These are phyloP conservation scores for Penstemon barbatus DNA, from an alignment of 257 asterid species.

Conservation along the genomic window DNA sequence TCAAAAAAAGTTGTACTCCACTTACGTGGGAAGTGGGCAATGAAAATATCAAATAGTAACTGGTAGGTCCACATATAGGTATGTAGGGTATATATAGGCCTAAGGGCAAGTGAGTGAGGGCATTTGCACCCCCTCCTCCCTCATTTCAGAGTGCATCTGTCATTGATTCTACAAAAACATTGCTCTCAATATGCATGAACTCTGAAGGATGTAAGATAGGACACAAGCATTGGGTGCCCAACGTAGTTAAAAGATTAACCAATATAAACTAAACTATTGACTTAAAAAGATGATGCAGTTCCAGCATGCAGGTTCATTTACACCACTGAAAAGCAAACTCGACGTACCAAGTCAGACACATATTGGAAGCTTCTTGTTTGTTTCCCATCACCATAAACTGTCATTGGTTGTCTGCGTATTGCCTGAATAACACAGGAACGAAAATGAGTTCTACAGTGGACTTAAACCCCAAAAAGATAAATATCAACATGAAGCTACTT, in stretches of 20 bases:
- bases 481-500: conserved; percentile 11
- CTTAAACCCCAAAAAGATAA: conserved; percentile 15
- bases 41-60: too few relatives aligned
- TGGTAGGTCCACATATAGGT: too few relatives aligned
- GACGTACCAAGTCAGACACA: conserved; percentile 89
- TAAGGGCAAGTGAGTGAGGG: too few relatives aligned
- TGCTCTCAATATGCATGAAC: too few relatives aligned
- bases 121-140: too few relatives aligned
- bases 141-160: too few relatives aligned
- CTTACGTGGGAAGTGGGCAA: too few relatives aligned
- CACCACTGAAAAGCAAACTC: conserved; percentile 20
- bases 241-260: background rate
- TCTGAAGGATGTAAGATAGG: too few relatives aligned
- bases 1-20: too few relatives aligned
- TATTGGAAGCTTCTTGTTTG: conserved; percentile 94
- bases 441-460: background rate
- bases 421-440: conserved; percentile 47
- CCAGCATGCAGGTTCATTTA: background rate
- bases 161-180: too few relatives aligned
- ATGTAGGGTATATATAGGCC: too few relatives aligned
- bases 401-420: conserved; percentile 81
- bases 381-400: conserved; percentile 94
- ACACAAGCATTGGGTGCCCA: background rate
- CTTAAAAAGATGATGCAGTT: background rate
- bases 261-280: background rate